Evolutionary conservation across 2,329 filamentous ascomycete species (phyloP).

Genomic region (Stemphylium vesicarium): DNA sequence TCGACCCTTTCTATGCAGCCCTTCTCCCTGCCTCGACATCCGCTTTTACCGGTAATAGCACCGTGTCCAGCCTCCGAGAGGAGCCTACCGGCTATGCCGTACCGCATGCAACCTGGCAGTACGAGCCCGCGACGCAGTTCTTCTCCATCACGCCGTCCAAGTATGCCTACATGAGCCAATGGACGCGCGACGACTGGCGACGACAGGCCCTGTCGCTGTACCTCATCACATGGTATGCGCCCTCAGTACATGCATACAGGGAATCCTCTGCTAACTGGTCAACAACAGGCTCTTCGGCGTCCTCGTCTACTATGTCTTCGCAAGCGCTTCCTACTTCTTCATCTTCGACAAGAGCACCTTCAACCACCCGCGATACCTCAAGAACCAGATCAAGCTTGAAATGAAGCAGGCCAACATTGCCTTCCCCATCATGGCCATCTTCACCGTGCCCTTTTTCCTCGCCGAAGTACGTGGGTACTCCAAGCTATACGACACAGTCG

Average conservation of each 20-base stretch:
- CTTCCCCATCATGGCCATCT: slow-evolving; percentile 81
- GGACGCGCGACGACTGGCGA: slow-evolving; percentile 76
- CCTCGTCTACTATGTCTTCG: slow-evolving; percentile 82
- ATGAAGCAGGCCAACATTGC: slow-evolving; percentile 78
- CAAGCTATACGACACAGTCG: slow-evolving; percentile 83
- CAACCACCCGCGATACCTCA: slow-evolving; percentile 91
- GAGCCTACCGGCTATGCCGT: slow-evolving; percentile 39
- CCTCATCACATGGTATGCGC: slow-evolving; percentile 78
- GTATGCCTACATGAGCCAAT: slow-evolving; percentile 79
- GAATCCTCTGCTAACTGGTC: slow-evolving; percentile 13
- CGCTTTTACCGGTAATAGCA: slow-evolving; percentile 60
- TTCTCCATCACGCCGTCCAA: slow-evolving; percentile 72
- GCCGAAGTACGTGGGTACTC: slow-evolving; percentile 82
- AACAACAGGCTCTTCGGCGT: slow-evolving; percentile 80
- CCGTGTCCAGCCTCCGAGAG: slow-evolving; percentile 60
- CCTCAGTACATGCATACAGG: not conserved
- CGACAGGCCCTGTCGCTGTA: slow-evolving; percentile 80
- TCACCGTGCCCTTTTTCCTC: slow-evolving; percentile 83
- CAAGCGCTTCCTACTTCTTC: slow-evolving; percentile 82
- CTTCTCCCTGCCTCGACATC: slow-evolving; percentile 64
- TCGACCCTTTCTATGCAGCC: slow-evolving; percentile 78
- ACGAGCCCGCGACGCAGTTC: slow-evolving; percentile 74
- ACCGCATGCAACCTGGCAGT: slow-evolving; percentile 62
- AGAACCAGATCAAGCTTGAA: slow-evolving; percentile 87
- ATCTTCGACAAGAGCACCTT: slow-evolving; percentile 91